Base-by-base conservation (phyloP, 768 basidiomycete genomes). In the Amylocystis lapponica region DNA sequence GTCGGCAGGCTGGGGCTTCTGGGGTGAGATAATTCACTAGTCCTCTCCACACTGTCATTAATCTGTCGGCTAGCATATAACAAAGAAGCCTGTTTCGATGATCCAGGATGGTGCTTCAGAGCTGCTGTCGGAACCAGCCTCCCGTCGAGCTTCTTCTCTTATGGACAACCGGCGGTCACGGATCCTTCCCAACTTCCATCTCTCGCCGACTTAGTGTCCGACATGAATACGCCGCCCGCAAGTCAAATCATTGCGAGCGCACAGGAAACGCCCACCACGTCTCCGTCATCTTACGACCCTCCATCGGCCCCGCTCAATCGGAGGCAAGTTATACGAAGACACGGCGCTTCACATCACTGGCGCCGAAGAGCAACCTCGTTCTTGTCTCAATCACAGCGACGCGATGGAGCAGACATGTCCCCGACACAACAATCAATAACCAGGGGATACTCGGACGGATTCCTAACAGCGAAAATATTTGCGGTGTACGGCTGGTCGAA, bases 61-160 rank as follows among this genome's bases (percentile, higher is more conserved):
- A 30, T 31, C 9, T 34, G 16, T 36, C 12, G 11, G 35, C 2
- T 27, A 81, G 78, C 79, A 3, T 83, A 79, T 50, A 66, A 70
- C 43, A 81, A 76, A 48, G 85, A 86, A 53, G 67, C 62, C 8
- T 86, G 82, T 47, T 64, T 70, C 6, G 57, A 64, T 16, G 80
- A 83, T 45, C 66, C 68, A 11, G 81, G 74, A 7, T 86, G 83
- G 85, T 86, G 83, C 53, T 85, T 86, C 68, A 74, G 68, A 40
- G 59, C 68, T 3, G 78, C 77, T 0, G 74, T 83, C 22, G 78
- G 76, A 8, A 72, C 66, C 11, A 69, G 61, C 29, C 69, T 86
- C 4, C 82, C 83, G 0, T 48, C 63, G 4, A 71, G 67, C 9
- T 86, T 87, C 60, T 80, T 70, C 55, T 67, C 74, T 0, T 82